Evolutionary conservation across 2,329 filamentous ascomycete genomes (phyloP).

Genomic region (Neofusicoccum cordaticola): DNA sequence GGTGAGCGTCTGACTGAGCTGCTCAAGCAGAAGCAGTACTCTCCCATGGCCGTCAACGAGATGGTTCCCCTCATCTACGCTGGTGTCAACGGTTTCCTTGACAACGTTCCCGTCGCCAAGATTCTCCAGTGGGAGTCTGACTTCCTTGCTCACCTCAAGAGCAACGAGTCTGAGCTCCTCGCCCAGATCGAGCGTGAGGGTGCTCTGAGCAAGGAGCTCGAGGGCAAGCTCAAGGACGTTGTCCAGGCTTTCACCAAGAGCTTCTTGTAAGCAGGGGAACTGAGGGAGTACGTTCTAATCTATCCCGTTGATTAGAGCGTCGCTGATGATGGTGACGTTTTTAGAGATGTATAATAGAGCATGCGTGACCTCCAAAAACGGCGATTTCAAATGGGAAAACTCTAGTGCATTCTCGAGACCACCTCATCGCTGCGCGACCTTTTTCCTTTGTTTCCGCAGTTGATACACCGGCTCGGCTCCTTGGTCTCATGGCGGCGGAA

Average conservation of each 20-base stretch:
- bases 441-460: conserved; percentile 18
- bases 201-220: conserved; percentile 89
- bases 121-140: conserved; percentile 92
- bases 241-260: conserved; percentile 85
- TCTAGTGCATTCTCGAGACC: conserved; percentile 17
- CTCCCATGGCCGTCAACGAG: conserved; percentile 97
- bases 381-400: conserved; percentile 31
- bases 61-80: conserved; percentile 99
- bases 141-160: conserved; percentile 88
- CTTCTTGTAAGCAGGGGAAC: conserved; percentile 57
- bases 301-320: conserved; percentile 9
- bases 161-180: conserved; percentile 81
- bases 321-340: conserved; percentile 18
- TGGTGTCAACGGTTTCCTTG: conserved; percentile 96
- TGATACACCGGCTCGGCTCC: conserved; percentile 18
- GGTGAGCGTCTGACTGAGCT: conserved; percentile 99
- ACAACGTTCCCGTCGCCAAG: conserved; percentile 84
- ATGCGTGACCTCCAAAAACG: conserved; percentile 37
- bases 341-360: conserved; percentile 34
- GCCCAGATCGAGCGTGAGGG: conserved; percentile 93
- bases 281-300: conserved; percentile 17
- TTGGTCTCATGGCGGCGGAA: conserved; percentile 13
- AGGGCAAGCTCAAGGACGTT: conserved; percentile 76
- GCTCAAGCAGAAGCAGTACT: conserved; percentile 99
- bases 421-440: conserved; percentile 17